These are phyloP conservation scores for Eutrema heterophyllum DNA, from an alignment of 345 rosid species.

Conservation along the genomic window DNA sequence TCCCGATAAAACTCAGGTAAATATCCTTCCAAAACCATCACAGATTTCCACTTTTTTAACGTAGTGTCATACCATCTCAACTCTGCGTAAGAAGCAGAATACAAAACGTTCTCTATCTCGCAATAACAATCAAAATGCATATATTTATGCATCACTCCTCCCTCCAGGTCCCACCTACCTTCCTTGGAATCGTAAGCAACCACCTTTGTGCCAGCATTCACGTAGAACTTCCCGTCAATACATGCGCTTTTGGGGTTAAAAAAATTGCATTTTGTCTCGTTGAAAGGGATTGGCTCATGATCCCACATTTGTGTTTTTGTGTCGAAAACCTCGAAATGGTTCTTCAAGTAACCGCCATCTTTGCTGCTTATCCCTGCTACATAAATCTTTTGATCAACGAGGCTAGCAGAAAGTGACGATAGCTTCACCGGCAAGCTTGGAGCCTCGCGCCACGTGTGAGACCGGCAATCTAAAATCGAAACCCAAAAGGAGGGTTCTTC, in stretches of 20 bases:
- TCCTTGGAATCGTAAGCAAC: constrained; percentile 41
- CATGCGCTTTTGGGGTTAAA: too few species aligned
- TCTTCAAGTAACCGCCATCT: background rate
- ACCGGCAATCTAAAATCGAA: constrained; percentile 55
- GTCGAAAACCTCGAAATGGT: constrained; percentile 58
- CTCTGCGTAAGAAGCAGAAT: constrained; percentile 53
- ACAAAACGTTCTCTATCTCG: constrained; percentile 54
- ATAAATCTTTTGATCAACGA: constrained; percentile 40
- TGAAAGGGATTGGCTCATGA: background rate
- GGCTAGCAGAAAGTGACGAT: constrained; percentile 45
- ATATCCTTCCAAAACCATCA: constrained; percentile 43
- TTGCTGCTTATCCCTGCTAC: constrained; percentile 62
- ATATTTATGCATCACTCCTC: constrained; percentile 1
- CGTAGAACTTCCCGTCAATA: background rate
- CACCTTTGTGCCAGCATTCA: constrained; percentile 19
- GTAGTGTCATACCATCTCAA: constrained; percentile 50
- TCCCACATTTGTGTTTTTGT: constrained; percentile 38
- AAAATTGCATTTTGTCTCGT: too few species aligned
- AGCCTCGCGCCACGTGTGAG: constrained; percentile 44
- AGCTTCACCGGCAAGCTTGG: constrained; percentile 47
- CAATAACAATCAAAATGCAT: constrained; percentile 31
- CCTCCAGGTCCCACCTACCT: constrained; percentile 36
- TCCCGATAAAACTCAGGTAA: constrained; percentile 48
- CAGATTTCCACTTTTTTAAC: constrained; percentile 42
- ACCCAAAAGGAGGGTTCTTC: constrained; percentile 48